Percentiles rank a stretch among this genome's conserved stretches.
Conservation (phyloP, 1,284 basidiomycete species). For the Leucoagaricus sp. region DNA sequence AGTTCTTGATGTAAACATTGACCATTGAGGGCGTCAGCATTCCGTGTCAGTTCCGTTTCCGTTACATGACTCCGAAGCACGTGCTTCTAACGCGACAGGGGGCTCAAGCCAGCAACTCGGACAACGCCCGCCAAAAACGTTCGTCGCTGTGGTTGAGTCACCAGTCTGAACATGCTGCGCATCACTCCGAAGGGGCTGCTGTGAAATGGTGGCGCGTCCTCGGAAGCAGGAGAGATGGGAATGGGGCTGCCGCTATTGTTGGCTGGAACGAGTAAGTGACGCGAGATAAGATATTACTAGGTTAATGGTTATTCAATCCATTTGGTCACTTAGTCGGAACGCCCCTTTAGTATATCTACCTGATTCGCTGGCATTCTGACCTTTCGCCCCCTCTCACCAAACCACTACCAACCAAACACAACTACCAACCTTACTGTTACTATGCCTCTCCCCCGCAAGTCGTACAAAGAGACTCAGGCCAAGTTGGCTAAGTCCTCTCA, state of each 20-base stretch:
- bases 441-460: constrained; percentile 13
- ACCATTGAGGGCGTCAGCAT: not conserved
- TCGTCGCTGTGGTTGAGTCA: not conserved
- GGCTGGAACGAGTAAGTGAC: constrained; percentile 7
- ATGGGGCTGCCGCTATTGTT: constrained; percentile 7
- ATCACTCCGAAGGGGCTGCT: not conserved
- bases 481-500: not conserved
- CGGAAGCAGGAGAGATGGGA: not conserved
- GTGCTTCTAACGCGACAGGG: constrained; percentile 1
- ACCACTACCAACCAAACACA: constrained; percentile 1
- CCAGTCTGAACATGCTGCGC: not conserved
- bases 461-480: not conserved
- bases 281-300: constrained; percentile 12
- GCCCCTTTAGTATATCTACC: constrained; percentile 8
- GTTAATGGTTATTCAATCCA: constrained; percentile 4
- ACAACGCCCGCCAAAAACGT: constrained; percentile 10
- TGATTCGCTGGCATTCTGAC: constrained; percentile 13
- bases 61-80: constrained; percentile 10
- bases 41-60: constrained; percentile 4
- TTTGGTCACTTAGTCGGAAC: constrained; percentile 8
- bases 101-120: not conserved
- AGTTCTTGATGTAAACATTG: not conserved
- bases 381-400: constrained; percentile 2
- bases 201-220: not conserved
- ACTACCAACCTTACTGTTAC: not conserved